phyloP scores from a whole-genome alignment of 805 yeast species.

The Lipomyces yamadae region DNA sequence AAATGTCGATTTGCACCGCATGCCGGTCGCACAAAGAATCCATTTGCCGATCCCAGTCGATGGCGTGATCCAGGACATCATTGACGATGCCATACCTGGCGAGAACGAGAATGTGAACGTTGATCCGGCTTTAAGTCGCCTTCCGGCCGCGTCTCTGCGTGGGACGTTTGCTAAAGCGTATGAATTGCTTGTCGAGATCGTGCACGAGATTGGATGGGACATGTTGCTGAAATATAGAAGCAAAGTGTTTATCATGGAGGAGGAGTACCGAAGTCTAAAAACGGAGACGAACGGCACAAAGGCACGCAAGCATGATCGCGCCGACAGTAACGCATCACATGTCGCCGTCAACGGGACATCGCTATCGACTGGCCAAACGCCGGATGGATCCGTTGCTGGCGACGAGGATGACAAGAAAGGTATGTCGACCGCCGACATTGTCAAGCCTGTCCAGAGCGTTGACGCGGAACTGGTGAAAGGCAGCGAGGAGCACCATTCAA shows the following conservation, averaged over 20 bases:
- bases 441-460: constrained; percentile 38
- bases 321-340: constrained; percentile 33
- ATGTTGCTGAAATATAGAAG: constrained; percentile 67
- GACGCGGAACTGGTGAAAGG: constrained; percentile 38
- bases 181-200: constrained; percentile 69
- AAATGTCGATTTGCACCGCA: constrained; percentile 53
- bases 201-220: constrained; percentile 82
- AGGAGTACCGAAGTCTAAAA: constrained; percentile 57
- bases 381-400: constrained; percentile 36
- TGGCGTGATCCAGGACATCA: constrained; percentile 54
- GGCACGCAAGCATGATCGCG: constrained; percentile 27
- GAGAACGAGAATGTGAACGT: constrained; percentile 43
- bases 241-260: constrained; percentile 78
- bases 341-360: constrained; percentile 35
- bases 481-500: constrained; percentile 23
- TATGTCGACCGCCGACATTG: constrained; percentile 18
- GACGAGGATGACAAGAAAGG: constrained; percentile 28
- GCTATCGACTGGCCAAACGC: constrained; percentile 2
- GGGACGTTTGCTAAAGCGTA: constrained; percentile 67
- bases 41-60: constrained; percentile 59
- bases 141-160: constrained; percentile 57
- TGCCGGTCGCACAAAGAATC: constrained; percentile 53
- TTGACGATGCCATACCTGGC: constrained; percentile 42
- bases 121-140: constrained; percentile 55
- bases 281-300: constrained; percentile 33